These are phyloP conservation scores for Hygrocybe punicea DNA, from an alignment of 768 basidiomycete genomes.

Conservation along the genomic window DNA sequence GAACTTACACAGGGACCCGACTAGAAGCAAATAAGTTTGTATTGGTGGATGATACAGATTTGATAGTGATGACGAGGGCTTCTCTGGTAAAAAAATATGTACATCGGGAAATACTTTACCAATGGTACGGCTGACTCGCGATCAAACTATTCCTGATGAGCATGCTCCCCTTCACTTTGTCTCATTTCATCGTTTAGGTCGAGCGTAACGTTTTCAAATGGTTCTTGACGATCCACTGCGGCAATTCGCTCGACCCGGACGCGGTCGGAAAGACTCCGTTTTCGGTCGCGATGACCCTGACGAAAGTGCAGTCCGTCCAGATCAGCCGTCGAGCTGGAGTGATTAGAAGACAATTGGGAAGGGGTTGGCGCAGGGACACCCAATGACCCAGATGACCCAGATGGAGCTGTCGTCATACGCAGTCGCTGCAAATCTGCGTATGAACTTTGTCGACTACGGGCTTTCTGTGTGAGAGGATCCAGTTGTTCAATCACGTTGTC, in stretches of 20 bases:
- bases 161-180: constrained; percentile 25
- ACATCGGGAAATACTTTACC: too few relatives aligned
- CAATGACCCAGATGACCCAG: background rate
- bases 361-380: background rate
- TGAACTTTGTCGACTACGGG: constrained; percentile 63
- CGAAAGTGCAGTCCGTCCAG: constrained; percentile 46
- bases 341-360: background rate
- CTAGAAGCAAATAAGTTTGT: too few relatives aligned
- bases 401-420: constrained; percentile 36
- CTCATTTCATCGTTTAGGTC: constrained; percentile 64
- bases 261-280: constrained; percentile 60
- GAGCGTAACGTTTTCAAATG: constrained; percentile 61
- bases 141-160: background rate
- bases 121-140: background rate
- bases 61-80: too few relatives aligned
- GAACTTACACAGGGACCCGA: too few relatives aligned
- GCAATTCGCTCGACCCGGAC: constrained; percentile 64
- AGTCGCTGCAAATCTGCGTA: constrained; percentile 81
- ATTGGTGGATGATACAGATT: too few relatives aligned
- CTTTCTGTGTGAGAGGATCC: constrained; percentile 33
- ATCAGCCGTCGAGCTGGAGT: constrained; percentile 20
- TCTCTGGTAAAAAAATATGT: too few relatives aligned
- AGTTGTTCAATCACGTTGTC: constrained; percentile 71
- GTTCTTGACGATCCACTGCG: constrained; percentile 51
- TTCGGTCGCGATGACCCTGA: constrained; percentile 49